Base-by-base conservation (phyloP, 2,329 filamentous ascomycete species). In the Pezicula radicicola region DNA sequence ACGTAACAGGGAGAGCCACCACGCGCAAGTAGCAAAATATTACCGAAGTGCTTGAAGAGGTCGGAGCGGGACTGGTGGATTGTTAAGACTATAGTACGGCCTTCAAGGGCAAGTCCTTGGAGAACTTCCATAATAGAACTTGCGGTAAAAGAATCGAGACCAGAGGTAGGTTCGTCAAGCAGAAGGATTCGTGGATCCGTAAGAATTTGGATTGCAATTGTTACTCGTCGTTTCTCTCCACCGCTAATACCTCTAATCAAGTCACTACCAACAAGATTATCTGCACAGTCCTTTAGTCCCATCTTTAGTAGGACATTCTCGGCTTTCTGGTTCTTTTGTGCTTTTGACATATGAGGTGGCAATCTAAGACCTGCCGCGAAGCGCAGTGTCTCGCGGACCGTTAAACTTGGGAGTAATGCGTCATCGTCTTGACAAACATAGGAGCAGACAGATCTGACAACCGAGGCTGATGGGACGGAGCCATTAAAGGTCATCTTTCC, bases 391-490 rank as follows among this genome's bases (percentile, higher is more conserved):
- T 92, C 88, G 1, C 88, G 80, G 0, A 92, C 88, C 0, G 88
- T 91, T 18, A 91, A 72, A 0, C 85, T 89, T 1, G 88, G 83
- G 7, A 91, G 74, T 2, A 92, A 72, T 1, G 85, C 88, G 59
- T 91, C 87, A 51, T 91, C 88, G 53, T 91, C 87, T 58, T 91
- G 88, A 21, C 85, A 89, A 6, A 91, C 88, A 55, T 89, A 91
- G 0, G 87, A 90, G 41, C 85, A 87, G 0, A 90, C 79, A 0
- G 87, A 88, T 28, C 85, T 78, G 33, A 91, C 77, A 3, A 91
- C 87, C 0, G 81, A 78, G 47, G 83, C 77, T 0, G 86, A 87
- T 0, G 88, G 88, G 1, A 79, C 70, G 1, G 86, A 80, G 0
- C 81, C 83, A 59, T 92, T 91, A 65, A 91, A 89, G 0, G 79